phyloP scores from a whole-genome alignment of 225 moss, liverwort and hornwort species.

The Marchantia paleacea region DNA sequence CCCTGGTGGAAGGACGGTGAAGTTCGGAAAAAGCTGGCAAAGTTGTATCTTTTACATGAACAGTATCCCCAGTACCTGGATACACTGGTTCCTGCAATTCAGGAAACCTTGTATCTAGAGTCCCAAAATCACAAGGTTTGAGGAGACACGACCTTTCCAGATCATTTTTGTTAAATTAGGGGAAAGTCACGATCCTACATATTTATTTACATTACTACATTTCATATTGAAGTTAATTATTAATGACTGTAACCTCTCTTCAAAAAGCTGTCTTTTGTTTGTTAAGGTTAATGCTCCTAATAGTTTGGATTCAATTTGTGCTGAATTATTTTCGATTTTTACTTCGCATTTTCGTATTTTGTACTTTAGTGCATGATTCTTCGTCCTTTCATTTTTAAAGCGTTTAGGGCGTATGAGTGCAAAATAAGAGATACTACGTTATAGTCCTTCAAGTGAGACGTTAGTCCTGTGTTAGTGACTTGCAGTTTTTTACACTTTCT shows the following conservation, averaged over 20 bases:
- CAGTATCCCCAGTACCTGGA: conserved; percentile 63
- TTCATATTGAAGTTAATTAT: no score
- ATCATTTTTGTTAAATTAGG: neutral
- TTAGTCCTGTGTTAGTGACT: neutral
- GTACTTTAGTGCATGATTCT: neutral
- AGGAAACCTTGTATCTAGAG: conserved; percentile 73
- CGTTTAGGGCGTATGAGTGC: neutral
- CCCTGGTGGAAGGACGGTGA: conserved; percentile 89
- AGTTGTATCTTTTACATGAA: conserved; percentile 62
- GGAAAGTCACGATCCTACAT: neutral
- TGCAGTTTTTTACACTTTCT: neutral
- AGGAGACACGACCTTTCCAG: neutral
- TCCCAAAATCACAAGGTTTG: conserved; percentile 65
- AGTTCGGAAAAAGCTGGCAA: conserved; percentile 77
- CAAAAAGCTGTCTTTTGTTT: no score
- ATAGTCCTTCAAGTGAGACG: neutral
- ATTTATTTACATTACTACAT: no score
- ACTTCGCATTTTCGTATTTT: neutral
- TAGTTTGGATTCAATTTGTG: neutral
- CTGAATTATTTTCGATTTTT: neutral
- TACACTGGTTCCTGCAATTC: conserved; percentile 78
- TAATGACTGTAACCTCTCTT: no score
- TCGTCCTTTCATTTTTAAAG: neutral
- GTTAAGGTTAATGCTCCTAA: neutral
- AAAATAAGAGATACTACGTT: neutral